Conservation (phyloP, 768 basidiomycete genomes). For the Gloeophyllum trabeum region DNA sequence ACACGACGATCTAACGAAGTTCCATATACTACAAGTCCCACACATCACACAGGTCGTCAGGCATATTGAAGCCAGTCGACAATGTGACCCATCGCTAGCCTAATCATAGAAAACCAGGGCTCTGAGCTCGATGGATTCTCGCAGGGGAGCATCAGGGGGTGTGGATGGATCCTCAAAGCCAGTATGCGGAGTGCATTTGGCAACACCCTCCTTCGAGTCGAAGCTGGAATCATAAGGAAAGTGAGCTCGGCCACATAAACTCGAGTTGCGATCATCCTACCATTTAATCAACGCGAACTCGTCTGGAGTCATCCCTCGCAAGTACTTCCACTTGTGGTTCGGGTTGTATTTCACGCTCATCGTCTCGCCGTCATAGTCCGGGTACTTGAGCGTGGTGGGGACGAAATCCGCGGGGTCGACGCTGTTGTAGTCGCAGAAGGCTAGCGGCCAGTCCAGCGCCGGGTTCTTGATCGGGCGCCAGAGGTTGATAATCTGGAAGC, state of each 20-base stretch:
- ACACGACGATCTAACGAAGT: too few relatives aligned
- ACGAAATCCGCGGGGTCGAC: conserved; percentile 27
- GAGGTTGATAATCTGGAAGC: conserved; percentile 43
- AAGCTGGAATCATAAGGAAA: conserved; percentile 13
- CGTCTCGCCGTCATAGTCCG: conserved; percentile 32
- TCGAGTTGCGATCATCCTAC: conserved; percentile 17
- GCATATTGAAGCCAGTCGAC: too few relatives aligned
- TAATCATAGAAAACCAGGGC: conserved; percentile 55
- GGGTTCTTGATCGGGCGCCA: conserved; percentile 39
- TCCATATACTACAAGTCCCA: too few relatives aligned
- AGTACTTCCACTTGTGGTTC: conserved; percentile 32
- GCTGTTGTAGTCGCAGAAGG: conserved; percentile 34
- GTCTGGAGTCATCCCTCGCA: conserved; percentile 29
- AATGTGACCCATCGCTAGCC: too few relatives aligned
- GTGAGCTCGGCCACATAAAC: background rate
- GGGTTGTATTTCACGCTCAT: conserved; percentile 25
- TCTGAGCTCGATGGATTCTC: conserved; percentile 53
- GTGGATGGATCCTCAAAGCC: conserved; percentile 45
- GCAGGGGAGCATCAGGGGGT: conserved; percentile 32
- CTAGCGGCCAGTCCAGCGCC: conserved; percentile 36
- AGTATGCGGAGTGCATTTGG: conserved; percentile 49
- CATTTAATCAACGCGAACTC: conserved; percentile 38
- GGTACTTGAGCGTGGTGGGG: conserved; percentile 25
- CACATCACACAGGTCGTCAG: too few relatives aligned
- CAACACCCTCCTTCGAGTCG: conserved; percentile 27